Percentiles rank a stretch among this genome's conserved stretches.
Conservation (phyloP, 768 basidiomycete genomes). For the Lentinus tigrinus region DNA sequence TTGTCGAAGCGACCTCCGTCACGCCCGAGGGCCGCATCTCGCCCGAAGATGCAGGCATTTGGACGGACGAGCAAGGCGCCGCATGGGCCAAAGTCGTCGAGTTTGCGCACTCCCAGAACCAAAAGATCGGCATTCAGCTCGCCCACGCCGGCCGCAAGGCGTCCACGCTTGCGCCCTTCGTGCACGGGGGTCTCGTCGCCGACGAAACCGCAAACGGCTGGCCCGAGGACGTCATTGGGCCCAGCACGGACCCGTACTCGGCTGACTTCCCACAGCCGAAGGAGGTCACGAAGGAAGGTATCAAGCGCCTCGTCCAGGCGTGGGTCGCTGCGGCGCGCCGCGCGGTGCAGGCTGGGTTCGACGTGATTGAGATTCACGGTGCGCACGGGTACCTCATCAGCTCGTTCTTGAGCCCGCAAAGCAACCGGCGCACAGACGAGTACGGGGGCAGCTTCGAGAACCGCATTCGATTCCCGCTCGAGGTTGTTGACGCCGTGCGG, state of each 20-base stretch:
- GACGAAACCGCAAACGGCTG: conserved; percentile 39
- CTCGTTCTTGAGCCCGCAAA: conserved; percentile 39
- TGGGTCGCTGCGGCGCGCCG: conserved; percentile 31
- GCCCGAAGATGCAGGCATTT: conserved; percentile 57
- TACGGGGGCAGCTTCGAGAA: conserved; percentile 50
- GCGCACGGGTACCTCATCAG: conserved; percentile 25
- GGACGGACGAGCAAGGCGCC: conserved; percentile 57
- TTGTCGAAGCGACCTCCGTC: conserved; percentile 66
- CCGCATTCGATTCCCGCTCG: conserved; percentile 38
- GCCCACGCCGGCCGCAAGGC: conserved; percentile 76
- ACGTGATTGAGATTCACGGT: conserved; percentile 24
- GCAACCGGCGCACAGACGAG: conserved; percentile 42
- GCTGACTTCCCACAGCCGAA: conserved; percentile 34
- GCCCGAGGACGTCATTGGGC: conserved; percentile 24
- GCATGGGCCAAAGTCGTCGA: conserved; percentile 51
- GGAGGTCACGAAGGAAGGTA: conserved; percentile 35
- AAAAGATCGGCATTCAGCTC: conserved; percentile 71
- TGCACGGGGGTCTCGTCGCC: conserved; percentile 43
- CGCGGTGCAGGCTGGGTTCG: conserved; percentile 34
- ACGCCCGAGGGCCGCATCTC: conserved; percentile 57
- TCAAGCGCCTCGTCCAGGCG: conserved; percentile 37
- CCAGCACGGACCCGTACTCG: conserved; percentile 37
- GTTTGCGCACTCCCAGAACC: conserved; percentile 66
- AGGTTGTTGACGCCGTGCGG: conserved; percentile 40
- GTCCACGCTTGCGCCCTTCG: conserved; percentile 59